These are phyloP conservation scores for Francoa sonchifolia DNA, from an alignment of 441 rosid species.

Conservation along the genomic window DNA sequence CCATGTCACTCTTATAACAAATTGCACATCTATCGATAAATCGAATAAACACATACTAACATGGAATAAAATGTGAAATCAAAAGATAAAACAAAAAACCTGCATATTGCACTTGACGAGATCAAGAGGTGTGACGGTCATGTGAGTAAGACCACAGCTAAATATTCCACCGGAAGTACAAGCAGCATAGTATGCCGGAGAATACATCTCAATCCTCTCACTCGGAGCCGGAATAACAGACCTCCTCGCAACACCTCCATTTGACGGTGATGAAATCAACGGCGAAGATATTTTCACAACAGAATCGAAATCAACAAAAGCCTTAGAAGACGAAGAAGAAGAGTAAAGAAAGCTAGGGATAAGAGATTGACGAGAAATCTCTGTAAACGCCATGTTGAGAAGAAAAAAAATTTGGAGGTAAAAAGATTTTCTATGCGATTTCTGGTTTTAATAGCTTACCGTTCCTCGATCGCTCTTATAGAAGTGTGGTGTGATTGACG, in stretches of 20 bases:
- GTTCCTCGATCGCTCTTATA: too few species aligned
- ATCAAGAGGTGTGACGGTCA: conserved; percentile 92
- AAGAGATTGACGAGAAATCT: conserved; percentile 40
- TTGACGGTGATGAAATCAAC: conserved; percentile 10
- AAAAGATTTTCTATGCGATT: too few species aligned
- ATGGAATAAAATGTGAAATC: too few species aligned
- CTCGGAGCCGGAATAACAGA: conserved; percentile 55
- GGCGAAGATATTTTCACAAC: conserved; percentile 5
- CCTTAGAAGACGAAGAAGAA: conserved; percentile 14
- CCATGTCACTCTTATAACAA: too few species aligned
- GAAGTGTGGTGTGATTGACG: too few species aligned
- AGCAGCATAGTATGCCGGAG: conserved; percentile 88
- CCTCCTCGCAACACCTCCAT: conserved; percentile 10
- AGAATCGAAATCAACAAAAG: conserved; percentile 10
- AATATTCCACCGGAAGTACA: conserved; percentile 85
- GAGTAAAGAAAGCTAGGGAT: conserved; percentile 78
- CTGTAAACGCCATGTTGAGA: conserved; percentile 27
- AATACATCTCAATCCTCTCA: conserved; percentile 89
- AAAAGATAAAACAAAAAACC: conserved; percentile 28
- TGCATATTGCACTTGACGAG: conserved; percentile 99
- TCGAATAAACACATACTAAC: neutral
- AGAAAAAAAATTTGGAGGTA: neutral
- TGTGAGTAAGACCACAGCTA: conserved; percentile 97
- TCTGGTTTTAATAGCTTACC: too few species aligned
- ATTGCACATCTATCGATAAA: too few species aligned